Conservation (phyloP, 352 stramenopile species). For the Phytopythium montanum region DNA sequence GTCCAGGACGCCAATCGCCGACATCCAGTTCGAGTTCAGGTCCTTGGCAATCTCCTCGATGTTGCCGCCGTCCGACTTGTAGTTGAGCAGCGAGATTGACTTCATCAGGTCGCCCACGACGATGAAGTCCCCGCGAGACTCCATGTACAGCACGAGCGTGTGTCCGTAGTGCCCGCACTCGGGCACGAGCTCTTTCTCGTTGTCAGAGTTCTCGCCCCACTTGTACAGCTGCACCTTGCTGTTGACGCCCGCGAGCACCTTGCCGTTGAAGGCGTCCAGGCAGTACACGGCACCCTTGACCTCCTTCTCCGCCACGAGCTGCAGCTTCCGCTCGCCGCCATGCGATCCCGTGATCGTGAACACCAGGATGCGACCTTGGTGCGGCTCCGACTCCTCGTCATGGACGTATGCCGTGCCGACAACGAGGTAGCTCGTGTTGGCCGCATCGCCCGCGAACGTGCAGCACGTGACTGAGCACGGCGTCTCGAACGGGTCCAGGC, state of each 20-base stretch:
- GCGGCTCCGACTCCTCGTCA: constrained; percentile 94
- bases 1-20: constrained; percentile 91
- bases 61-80: constrained; percentile 88
- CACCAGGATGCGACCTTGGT: constrained; percentile 93
- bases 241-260: constrained; percentile 92
- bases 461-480: constrained; percentile 82
- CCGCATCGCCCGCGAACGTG: constrained; percentile 74
- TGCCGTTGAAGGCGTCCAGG: constrained; percentile 93
- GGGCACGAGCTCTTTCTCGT: constrained; percentile 87
- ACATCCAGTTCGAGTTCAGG: constrained; percentile 97
- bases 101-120: constrained; percentile 97
- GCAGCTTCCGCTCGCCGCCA: constrained; percentile 78
- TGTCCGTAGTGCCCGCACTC: constrained; percentile 95
- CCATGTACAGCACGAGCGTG: constrained; percentile 94
- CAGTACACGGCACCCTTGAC: constrained; percentile 95
- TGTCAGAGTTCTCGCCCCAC: constrained; percentile 87
- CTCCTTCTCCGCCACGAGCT: constrained; percentile 90
- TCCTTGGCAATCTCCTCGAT: constrained; percentile 97
- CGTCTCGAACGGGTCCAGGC: constrained; percentile 86
- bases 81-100: constrained; percentile 94
- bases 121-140: constrained; percentile 93
- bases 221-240: constrained; percentile 94
- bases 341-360: constrained; percentile 84
- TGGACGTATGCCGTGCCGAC: constrained; percentile 91
- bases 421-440: constrained; percentile 76